Evolutionary conservation across 768 basidiomycete genomes (phyloP).

Genomic region (Pulveroboletus ravenelii): DNA sequence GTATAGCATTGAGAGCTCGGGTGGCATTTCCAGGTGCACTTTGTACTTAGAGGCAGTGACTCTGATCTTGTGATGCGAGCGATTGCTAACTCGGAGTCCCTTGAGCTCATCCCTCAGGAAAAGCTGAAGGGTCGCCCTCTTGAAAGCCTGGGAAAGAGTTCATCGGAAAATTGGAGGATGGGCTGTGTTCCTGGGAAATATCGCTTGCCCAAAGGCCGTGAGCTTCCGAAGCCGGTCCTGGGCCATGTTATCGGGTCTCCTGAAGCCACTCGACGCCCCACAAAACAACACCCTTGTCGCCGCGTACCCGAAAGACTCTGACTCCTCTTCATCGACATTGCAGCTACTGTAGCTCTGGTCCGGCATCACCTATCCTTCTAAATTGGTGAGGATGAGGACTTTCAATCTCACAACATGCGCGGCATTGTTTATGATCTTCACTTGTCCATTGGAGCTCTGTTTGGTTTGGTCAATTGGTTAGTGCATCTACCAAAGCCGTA

Average conservation of each 20-base stretch:
- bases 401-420: constrained; percentile 38
- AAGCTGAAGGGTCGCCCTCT: constrained; percentile 4
- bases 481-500: constrained; percentile 33
- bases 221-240: constrained; percentile 17
- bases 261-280: constrained; percentile 10
- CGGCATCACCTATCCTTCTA: constrained; percentile 38
- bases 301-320: not conserved
- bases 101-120: constrained; percentile 19
- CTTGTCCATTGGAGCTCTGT: constrained; percentile 39
- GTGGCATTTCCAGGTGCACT: constrained; percentile 18
- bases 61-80: no score
- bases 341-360: constrained; percentile 32
- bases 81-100: no score
- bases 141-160: no score
- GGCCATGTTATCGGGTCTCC: constrained; percentile 14
- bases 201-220: no score
- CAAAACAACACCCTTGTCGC: constrained; percentile 20
- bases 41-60: not conserved
- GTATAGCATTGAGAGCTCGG: not conserved
- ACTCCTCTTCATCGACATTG: not conserved
- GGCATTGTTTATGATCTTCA: constrained; percentile 36
- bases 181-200: no score
- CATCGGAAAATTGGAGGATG: constrained; percentile 20
- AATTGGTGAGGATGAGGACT: constrained; percentile 23
- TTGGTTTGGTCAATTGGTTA: constrained; percentile 40